Evolutionary conservation across 768 basidiomycete species (phyloP).

Genomic region (Obba rivulosa): DNA sequence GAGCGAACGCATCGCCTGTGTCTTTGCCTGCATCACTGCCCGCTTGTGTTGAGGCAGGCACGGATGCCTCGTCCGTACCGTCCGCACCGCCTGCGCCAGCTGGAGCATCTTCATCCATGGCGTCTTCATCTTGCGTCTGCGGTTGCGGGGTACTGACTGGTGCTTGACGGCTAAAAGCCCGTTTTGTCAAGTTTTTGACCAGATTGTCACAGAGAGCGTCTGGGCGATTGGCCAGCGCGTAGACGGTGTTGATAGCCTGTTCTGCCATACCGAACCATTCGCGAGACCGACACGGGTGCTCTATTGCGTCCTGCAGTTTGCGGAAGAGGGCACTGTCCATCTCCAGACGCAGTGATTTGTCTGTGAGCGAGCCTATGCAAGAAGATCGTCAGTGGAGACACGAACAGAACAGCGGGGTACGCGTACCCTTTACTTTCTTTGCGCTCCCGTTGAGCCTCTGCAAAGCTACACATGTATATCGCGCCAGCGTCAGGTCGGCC

Average conservation of each 20-base stretch:
- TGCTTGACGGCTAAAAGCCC: conserved; percentile 50
- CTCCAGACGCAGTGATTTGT: conserved; percentile 79
- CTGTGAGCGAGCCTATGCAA: conserved; percentile 69
- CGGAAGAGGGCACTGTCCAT: conserved; percentile 87
- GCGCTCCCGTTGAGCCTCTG: conserved; percentile 90
- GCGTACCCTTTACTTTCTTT: conserved; percentile 91
- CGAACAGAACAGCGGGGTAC: not conserved
- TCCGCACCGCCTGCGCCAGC: conserved; percentile 8
- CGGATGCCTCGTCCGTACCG: conserved; percentile 23
- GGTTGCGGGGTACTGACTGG: conserved; percentile 17
- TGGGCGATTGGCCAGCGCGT: conserved; percentile 90
- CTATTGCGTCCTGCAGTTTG: conserved; percentile 76
- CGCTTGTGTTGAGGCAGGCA: not conserved
- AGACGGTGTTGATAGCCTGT: conserved; percentile 94
- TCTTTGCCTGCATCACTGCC: conserved; percentile 34
- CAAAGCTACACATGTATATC: conserved; percentile 90
- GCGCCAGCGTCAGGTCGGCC: conserved; percentile 84
- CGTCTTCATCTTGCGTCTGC: conserved; percentile 36
- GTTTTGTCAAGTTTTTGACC: conserved; percentile 73
- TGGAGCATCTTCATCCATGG: conserved; percentile 48
- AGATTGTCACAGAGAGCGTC: conserved; percentile 76
- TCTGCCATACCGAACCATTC: conserved; percentile 98
- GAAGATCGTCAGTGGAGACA: not conserved
- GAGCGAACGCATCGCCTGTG: conserved; percentile 75
- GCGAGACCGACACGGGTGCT: conserved; percentile 73